Conservation (phyloP, 352 stramenopile species). For the Pythium sp. region DNA sequence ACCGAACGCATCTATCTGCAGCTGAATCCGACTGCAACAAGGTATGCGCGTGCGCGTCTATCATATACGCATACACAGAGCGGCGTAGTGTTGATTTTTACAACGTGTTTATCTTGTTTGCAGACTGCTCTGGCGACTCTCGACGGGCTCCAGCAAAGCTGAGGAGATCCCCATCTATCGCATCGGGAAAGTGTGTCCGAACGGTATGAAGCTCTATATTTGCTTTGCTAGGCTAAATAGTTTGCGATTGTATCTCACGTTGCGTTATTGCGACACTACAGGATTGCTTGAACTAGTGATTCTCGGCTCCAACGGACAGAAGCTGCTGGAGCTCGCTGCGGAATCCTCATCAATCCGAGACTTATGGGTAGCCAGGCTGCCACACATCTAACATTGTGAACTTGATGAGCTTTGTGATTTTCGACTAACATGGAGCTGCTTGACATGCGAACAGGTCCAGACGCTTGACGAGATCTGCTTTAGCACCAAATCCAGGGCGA, state of each 20-base stretch:
- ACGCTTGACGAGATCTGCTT: conserved; percentile 64
- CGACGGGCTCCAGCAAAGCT: conserved; percentile 30
- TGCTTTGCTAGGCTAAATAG: not conserved
- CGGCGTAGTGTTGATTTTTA: not conserved
- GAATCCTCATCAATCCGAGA: conserved; percentile 38
- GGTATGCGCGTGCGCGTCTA: conserved; percentile 18
- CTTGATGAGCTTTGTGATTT: not conserved
- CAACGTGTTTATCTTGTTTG: not conserved
- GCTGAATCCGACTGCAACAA: conserved; percentile 45
- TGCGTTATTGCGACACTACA: conserved; percentile 11
- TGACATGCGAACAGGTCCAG: conserved; percentile 26
- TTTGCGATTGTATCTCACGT: not conserved
- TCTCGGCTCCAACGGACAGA: conserved; percentile 49
- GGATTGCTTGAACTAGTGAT: conserved; percentile 45
- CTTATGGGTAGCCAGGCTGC: conserved; percentile 34
- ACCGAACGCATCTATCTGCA: conserved; percentile 59
- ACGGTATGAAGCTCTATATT: conserved; percentile 24
- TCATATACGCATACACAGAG: not conserved
- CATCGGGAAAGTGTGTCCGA: conserved; percentile 56
- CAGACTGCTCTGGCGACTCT: conserved; percentile 48
- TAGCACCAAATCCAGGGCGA: conserved; percentile 7
- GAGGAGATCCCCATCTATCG: conserved; percentile 53
- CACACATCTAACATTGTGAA: not conserved
- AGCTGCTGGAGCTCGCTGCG: conserved; percentile 61
- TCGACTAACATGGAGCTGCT: not conserved